Base-by-base conservation (phyloP, 2,329 filamentous ascomycete genomes). In the Neofusicoccum umdonicola region DNA sequence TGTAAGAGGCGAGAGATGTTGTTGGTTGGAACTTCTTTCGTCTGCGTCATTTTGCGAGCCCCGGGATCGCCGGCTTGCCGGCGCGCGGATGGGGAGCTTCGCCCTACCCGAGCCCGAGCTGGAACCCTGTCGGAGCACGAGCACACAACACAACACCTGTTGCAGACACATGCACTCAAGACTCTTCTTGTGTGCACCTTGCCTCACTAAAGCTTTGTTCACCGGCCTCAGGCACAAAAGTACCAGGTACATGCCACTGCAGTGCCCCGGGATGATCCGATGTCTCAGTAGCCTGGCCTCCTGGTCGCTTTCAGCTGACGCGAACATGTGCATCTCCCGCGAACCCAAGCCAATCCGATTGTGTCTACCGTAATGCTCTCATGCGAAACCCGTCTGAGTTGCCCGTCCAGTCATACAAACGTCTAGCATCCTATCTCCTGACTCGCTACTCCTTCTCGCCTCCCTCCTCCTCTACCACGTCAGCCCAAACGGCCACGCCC, bases 401-500 rank as follows among this genome's bases (percentile, higher is more conserved):
- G 31, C n/a, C 52, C 50, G 9, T 45, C 22, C 56, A 60, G 41
- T 60, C 56, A 60, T 60, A 50, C 45, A 62, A 12, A n/a, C 58
- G 11, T n/a, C 27, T 58, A 54, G 34, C 51, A 35, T 39, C 6
- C 56, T 35, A 5, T 37, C 11, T 22, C 57, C 12, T 31, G 44
- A 62, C 15, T 44, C 58, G 17, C 19, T 31, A 6, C 5, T 27
- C 44, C 48, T 37, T 63, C 48, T 52, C 39, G n/a, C 61, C 44
- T 15, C 34, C 80, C 72, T 65, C 63, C 27, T 52, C 63, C 4
- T 65, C 63, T 11, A 42, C 34, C 22, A 65, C 63, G 17, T 65
- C 63, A 6, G 54, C 63, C 77, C 78, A 80, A 2, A 82, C 70
- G 22, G 72, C 71, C 1, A 82, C 70, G 0, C 82, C 83, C 66